Base-by-base conservation (phyloP, 805 yeast genomes). In the Vanderwaltozyma tropicalis region DNA sequence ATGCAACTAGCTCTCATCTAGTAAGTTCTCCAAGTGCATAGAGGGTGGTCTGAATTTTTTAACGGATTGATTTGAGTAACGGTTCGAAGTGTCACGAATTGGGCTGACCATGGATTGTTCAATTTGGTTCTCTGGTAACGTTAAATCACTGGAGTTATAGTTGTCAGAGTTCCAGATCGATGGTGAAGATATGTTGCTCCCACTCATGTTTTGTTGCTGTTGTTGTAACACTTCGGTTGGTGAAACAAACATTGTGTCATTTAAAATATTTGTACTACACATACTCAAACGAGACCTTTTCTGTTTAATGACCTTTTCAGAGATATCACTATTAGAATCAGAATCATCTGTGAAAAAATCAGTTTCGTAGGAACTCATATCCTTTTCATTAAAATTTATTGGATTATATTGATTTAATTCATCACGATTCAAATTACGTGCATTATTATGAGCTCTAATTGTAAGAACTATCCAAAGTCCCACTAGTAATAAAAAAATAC, bases 171-270 rank as follows among this genome's bases (percentile, higher is more conserved):
- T n/a, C n/a, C n/a, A n/a, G n/a, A n/a, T n/a, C n/a, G n/a, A n/a
- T n/a, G n/a, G n/a, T n/a, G n/a, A n/a, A n/a, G n/a, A n/a, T n/a
- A n/a, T n/a, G n/a, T n/a, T n/a, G n/a, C n/a, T n/a, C n/a, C n/a
- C n/a, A n/a, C n/a, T n/a, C n/a, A n/a, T n/a, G n/a, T n/a, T n/a
- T n/a, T n/a, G 47, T n/a, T n/a, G n/a, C n/a, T n/a, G 48, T 31
- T 44, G 38, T 32, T 52, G 55, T 29, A 68, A 45, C 39, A 69
- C 60, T 42, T 64, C 64, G 4, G 74, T 71, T 2, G 79, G 79
- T 19, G 76, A 71, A 15, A 73, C 61, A 41, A 70, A 71, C 69
- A 73, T 60, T 4, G 76, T 70, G 8, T 30, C 26, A n/a, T 28
- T 30, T 15, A 13, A 26, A 6, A 10, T n/a, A 18, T 29, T n/a